Evolutionary conservation across 768 basidiomycete genomes (phyloP).

Genomic region (Leucogyrophana mollusca): DNA sequence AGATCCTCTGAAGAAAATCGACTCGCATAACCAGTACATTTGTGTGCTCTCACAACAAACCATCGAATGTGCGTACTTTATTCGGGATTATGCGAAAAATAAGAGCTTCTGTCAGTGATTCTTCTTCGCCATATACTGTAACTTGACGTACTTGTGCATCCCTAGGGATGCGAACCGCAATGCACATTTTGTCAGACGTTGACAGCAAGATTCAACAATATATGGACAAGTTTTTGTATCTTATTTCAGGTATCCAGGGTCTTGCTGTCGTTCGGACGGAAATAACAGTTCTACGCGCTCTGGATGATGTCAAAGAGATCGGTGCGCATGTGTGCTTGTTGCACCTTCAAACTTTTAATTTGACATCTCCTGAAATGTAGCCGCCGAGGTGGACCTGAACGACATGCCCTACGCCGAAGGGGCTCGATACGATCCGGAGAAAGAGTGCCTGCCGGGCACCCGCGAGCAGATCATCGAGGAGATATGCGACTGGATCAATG

Average conservation of each 20-base stretch:
- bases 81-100: neutral
- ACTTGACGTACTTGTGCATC: neutral
- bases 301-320: neutral
- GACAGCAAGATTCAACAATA: neutral
- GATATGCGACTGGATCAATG: slow-evolving; percentile 23
- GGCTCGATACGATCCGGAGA: slow-evolving; percentile 7
- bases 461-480: slow-evolving; percentile 19
- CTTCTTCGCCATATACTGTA: neutral
- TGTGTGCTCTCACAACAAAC: slow-evolving; percentile 1
- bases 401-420: neutral
- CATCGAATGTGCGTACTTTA: neutral
- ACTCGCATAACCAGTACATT: neutral
- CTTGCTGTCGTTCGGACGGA: neutral
- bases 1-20: neutral
- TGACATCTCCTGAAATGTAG: neutral
- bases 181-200: neutral
- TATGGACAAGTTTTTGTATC: neutral
- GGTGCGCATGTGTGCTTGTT: neutral
- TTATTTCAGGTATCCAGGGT: neutral
- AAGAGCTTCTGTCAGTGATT: slow-evolving; percentile 1
- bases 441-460: slow-evolving; percentile 17
- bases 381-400: neutral
- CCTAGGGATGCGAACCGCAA: neutral
- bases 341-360: no score
- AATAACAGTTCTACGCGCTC: no score